phyloP scores from a whole-genome alignment of 768 basidiomycete genomes.

The Panaeolus cyanescens region DNA sequence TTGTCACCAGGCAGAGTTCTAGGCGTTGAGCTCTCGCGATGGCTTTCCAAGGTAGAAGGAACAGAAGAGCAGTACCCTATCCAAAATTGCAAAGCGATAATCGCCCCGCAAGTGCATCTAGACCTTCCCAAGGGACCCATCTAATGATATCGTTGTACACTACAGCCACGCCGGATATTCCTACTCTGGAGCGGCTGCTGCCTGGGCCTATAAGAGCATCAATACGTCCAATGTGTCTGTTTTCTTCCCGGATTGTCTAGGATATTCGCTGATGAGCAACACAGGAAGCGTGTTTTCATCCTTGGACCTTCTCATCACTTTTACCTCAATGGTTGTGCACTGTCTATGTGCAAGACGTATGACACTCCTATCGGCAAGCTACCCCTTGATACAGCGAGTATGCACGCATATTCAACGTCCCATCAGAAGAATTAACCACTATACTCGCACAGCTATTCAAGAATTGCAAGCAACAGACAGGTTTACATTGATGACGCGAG shows the following conservation, averaged over 20 bases:
- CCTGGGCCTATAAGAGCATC: slow-evolving; percentile 94
- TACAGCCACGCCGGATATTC: slow-evolving; percentile 92
- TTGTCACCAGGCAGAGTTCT: slow-evolving; percentile 53
- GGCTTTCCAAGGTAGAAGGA: slow-evolving; percentile 58
- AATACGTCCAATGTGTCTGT: slow-evolving; percentile 80
- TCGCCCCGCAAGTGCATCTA: slow-evolving; percentile 82
- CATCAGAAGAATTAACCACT: slow-evolving; percentile 6
- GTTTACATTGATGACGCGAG: slow-evolving; percentile 67
- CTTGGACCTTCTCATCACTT: slow-evolving; percentile 96
- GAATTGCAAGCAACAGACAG: slow-evolving; percentile 65
- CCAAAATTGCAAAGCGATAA: slow-evolving; percentile 76
- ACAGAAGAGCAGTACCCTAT: slow-evolving; percentile 60
- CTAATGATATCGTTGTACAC: slow-evolving; percentile 4
- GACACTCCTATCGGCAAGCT: slow-evolving; percentile 85
- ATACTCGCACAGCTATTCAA: slow-evolving; percentile 51
- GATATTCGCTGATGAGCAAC: slow-evolving; percentile 5
- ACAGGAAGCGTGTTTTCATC: slow-evolving; percentile 89
- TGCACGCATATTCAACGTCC: slow-evolving; percentile 24
- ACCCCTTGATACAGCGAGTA: slow-evolving; percentile 78
- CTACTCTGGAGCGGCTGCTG: slow-evolving; percentile 92
- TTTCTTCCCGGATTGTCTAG: slow-evolving; percentile 7
- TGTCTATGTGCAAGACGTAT: slow-evolving; percentile 78
- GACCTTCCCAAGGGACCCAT: neutral
- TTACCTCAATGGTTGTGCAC: slow-evolving; percentile 84
- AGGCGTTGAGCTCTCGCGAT: slow-evolving; percentile 58